These are phyloP conservation scores for Fraxinus pennsylvanica DNA, from an alignment of 257 asterid species.

Conservation along the genomic window DNA sequence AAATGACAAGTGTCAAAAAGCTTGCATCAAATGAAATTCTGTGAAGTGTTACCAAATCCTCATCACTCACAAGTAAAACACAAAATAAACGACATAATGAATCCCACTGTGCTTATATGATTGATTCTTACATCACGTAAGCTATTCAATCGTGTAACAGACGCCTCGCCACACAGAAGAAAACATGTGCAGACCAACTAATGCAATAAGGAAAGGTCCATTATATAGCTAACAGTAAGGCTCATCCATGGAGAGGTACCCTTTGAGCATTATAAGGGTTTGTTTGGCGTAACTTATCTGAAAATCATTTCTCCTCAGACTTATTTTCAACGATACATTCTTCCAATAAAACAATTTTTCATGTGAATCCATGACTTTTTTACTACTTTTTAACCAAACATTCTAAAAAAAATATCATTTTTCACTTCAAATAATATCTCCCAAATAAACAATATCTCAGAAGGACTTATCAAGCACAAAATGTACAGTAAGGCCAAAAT, in stretches of 20 bases:
- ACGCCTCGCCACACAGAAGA: neutral
- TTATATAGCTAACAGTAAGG: neutral
- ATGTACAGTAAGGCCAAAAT: conserved; percentile 12
- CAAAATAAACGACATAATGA: neutral
- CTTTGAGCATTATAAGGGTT: neutral
- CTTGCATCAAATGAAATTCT: conserved; percentile 6
- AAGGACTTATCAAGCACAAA: conserved; percentile 2
- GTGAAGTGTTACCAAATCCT: conserved; percentile 13
- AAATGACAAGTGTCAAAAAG: neutral
- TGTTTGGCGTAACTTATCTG: neutral
- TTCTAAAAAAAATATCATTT: no score
- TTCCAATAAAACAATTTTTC: no score
- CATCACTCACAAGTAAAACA: conserved; percentile 12
- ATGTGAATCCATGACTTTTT: no score
- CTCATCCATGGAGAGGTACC: neutral
- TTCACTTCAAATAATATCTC: no score
- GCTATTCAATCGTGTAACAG: neutral
- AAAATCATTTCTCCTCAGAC: no score
- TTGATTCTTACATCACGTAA: neutral
- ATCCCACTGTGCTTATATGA: neutral
- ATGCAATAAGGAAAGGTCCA: conserved; percentile 4
- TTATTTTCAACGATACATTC: neutral
- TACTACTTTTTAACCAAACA: no score
- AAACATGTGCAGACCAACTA: neutral
- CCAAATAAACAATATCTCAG: neutral